A percentile compares a stretch with the other conserved stretches of the same genome.
Conservation (phyloP, 768 basidiomycete genomes). For the Termitomyces sp. region DNA sequence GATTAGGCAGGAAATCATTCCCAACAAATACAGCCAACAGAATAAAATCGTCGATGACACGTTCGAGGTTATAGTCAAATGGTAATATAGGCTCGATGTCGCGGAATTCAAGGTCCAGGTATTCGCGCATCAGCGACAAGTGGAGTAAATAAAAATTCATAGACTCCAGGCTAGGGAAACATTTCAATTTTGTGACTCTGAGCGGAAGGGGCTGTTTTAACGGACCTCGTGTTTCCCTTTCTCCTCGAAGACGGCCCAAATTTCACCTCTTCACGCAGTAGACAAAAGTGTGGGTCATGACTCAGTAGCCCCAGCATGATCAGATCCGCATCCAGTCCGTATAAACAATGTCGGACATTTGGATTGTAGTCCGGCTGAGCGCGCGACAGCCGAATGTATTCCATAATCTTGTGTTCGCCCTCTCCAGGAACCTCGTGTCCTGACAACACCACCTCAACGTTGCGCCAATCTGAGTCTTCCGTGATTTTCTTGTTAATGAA, state of each 20-base stretch:
- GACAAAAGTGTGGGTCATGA: conserved; percentile 98
- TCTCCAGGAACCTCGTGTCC: conserved; percentile 99
- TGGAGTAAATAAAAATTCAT: conserved; percentile 95
- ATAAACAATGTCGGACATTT: conserved; percentile 95
- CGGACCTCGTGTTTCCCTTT: conserved; percentile 55
- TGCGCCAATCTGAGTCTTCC: conserved; percentile 94
- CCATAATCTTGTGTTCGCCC: conserved; percentile 99
- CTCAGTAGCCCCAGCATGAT: conserved; percentile 97
- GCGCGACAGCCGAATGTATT: conserved; percentile 91
- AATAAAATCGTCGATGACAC: conserved; percentile 97
- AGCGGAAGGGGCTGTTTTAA: not conserved
- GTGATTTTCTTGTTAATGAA: conserved; percentile 98
- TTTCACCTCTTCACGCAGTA: conserved; percentile 96
- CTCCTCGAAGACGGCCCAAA: conserved; percentile 80
- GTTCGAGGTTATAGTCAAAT: conserved; percentile 87
- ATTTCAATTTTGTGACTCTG: not conserved
- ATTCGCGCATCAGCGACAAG: conserved; percentile 92
- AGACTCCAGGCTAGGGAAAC: conserved; percentile 48
- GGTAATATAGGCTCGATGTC: conserved; percentile 59
- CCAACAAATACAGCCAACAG: conserved; percentile 95
- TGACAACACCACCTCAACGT: conserved; percentile 87
- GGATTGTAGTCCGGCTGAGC: conserved; percentile 96
- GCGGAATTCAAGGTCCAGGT: conserved; percentile 92
- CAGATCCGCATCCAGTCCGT: conserved; percentile 96
- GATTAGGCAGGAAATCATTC: conserved; percentile 94